Evolutionary conservation across 345 rosid genomes (phyloP).

Genomic region (Gossypium ekmanianum): DNA sequence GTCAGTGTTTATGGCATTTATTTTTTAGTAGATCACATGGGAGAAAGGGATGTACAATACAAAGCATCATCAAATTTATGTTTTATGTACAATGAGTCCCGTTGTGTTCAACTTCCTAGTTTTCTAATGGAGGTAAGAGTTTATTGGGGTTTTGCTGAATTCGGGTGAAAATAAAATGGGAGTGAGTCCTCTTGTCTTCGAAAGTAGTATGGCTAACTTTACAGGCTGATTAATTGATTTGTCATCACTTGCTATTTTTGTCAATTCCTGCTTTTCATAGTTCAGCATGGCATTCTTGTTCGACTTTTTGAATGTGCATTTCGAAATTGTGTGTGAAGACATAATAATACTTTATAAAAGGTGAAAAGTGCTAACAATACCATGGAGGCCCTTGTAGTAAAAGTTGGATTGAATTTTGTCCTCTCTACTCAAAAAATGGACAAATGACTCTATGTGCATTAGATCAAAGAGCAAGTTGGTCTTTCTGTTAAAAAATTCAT

Average conservation of each 20-base stretch:
- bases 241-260: slow-evolving; percentile 12
- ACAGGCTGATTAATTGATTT: neutral
- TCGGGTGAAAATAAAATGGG: neutral
- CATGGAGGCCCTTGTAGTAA: too few relatives aligned
- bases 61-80: neutral
- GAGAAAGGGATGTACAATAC: neutral
- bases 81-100: neutral
- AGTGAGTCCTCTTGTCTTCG: neutral
- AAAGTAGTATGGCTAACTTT: too few relatives aligned
- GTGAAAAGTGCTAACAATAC: neutral
- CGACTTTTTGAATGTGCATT: neutral
- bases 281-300: neutral
- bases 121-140: neutral
- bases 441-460: too few relatives aligned
- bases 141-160: neutral
- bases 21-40: neutral
- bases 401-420: too few relatives aligned
- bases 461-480: too few relatives aligned
- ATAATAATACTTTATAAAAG: neutral
- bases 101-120: neutral
- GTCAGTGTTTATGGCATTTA: neutral
- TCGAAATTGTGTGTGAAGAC: neutral
- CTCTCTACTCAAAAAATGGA: too few relatives aligned
- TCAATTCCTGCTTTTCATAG: neutral
- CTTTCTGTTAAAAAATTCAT: too few relatives aligned